phyloP scores from a whole-genome alignment of 1,284 basidiomycete species.

The Moesziomyces globuligerus region DNA sequence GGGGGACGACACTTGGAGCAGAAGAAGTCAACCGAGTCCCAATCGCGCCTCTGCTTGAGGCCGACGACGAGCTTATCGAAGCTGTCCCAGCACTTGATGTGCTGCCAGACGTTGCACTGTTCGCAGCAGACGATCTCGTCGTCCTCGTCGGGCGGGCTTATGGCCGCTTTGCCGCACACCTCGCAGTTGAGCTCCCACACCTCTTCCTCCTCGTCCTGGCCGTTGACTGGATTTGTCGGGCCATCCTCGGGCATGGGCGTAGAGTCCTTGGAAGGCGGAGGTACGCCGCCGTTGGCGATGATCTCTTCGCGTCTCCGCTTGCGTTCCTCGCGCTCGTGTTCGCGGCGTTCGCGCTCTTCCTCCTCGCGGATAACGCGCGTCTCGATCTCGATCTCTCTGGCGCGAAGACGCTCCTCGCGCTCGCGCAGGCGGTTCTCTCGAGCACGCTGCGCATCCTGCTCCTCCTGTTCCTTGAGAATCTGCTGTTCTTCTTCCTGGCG shows the following conservation, averaged over 20 bases:
- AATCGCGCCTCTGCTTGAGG: conserved; percentile 47
- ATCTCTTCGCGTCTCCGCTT: conserved; percentile 73
- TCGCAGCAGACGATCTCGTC: conserved; percentile 81
- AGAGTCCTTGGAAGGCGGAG: conserved; percentile 38
- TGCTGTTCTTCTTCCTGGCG: conserved; percentile 74
- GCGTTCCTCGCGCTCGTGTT: conserved; percentile 69
- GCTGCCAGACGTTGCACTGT: conserved; percentile 77
- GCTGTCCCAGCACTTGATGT: conserved; percentile 65
- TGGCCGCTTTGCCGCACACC: conserved; percentile 76
- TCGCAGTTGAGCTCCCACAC: conserved; percentile 87
- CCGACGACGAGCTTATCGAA: conserved; percentile 53
- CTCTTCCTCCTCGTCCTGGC: conserved; percentile 68
- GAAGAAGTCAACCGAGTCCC: conserved; percentile 56
- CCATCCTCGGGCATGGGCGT: conserved; percentile 23
- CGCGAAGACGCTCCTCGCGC: conserved; percentile 68
- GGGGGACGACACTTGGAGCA: conserved; percentile 56
- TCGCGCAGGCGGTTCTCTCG: conserved; percentile 68
- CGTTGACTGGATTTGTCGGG: conserved; percentile 2
- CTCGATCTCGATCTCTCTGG: conserved; percentile 65
- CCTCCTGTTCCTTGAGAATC: conserved; percentile 67
- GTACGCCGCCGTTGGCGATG: conserved; percentile 69
- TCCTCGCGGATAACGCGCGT: conserved; percentile 55
- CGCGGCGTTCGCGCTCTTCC: conserved; percentile 50
- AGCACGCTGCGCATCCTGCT: conserved; percentile 68
- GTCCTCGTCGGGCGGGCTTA: conserved; percentile 76